These are phyloP conservation scores for Pseudocercospora vitis DNA, from an alignment of 2,329 filamentous ascomycete species.

Conservation along the genomic window DNA sequence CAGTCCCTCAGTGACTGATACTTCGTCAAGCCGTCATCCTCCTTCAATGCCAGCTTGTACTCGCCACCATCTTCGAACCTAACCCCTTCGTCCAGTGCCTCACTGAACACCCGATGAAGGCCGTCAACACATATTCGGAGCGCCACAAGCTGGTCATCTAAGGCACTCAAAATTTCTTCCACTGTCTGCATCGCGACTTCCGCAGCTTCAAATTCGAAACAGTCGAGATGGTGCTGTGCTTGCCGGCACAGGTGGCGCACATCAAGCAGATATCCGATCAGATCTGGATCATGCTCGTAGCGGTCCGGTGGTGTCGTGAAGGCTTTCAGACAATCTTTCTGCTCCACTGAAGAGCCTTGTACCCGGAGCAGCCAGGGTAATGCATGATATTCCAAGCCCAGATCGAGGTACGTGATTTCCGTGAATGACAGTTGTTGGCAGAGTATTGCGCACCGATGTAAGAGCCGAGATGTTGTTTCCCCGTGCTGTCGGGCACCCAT, in stretches of 20 bases:
- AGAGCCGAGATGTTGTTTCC: background rate
- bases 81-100: slow-evolving; percentile 10
- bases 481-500: slow-evolving; percentile 8
- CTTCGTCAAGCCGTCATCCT: slow-evolving; percentile 8
- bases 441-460: background rate
- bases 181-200: slow-evolving; percentile 8
- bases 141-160: slow-evolving; percentile 14
- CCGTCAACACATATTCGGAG: slow-evolving; percentile 13
- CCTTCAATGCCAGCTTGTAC: slow-evolving; percentile 12
- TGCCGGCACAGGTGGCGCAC: slow-evolving; percentile 5
- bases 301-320: background rate
- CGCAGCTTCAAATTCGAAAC: slow-evolving; percentile 3
- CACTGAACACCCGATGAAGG: slow-evolving; percentile 12
- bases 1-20: slow-evolving; percentile 7
- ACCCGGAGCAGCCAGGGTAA: slow-evolving; percentile 11
- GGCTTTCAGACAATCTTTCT: slow-evolving; percentile 1
- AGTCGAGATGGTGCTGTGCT: background rate
- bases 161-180: slow-evolving; percentile 10
- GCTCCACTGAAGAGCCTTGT: background rate
- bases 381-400: slow-evolving; percentile 19
- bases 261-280: slow-evolving; percentile 13
- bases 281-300: slow-evolving; percentile 7
- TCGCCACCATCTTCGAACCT: slow-evolving; percentile 1
- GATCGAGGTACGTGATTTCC: slow-evolving; percentile 15
- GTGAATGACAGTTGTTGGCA: slow-evolving; percentile 3